Base-by-base conservation (phyloP, 2,329 filamentous ascomycete species). In the Cladorrhinum sp. region DNA sequence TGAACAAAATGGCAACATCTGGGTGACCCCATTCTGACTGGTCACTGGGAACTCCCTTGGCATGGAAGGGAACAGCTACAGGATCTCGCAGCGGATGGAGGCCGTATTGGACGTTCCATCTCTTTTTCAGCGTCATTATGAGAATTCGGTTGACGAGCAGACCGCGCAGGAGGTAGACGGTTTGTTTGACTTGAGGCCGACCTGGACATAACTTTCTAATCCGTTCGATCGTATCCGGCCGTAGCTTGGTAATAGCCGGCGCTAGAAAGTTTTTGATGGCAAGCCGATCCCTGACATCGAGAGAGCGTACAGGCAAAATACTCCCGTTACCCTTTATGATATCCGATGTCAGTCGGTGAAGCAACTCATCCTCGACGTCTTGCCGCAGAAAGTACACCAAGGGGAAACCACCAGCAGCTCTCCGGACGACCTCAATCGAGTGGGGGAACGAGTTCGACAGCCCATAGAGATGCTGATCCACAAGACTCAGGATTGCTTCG, bases 21-120 rank as follows among this genome's bases (percentile, higher is more conserved):
- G 87, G 86, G 65, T 91, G 87, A 0, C 85, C 84, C 68, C 82
- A 91, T 65, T 91, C 88, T 0, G 86, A 82, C 13, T 83, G 78
- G 0, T 83, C 80, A 0, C 79, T 81, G 0, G 88, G 87, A 0
- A 80, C 76, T 1, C 87, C 88, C 59, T 91, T 90, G 0, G 85
- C 85, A 10, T 83, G 78, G 53, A 81, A 91, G 0, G 88, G 88
- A 0, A 91, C 88, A 0, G 88, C 87, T 4, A 89, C 80, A 0
- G 85, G 84, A 45, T 80, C 76, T 13, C 88, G 77, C 0, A 61
- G 41, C 0, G 81, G 78, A 64, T 85, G 79, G 0, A 87, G 71
- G 0, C 85, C 85, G 51, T 87, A 92, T 45, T 83, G 79, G 0
- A 92, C 87, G 32, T 87, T 86, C 83, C 83, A 90, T 3, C 84